Percentiles rank a stretch among this genome's conserved stretches.
phyloP scores from a whole-genome alignment of 1,284 basidiomycete species.

The Naganishia liquefaciens region DNA sequence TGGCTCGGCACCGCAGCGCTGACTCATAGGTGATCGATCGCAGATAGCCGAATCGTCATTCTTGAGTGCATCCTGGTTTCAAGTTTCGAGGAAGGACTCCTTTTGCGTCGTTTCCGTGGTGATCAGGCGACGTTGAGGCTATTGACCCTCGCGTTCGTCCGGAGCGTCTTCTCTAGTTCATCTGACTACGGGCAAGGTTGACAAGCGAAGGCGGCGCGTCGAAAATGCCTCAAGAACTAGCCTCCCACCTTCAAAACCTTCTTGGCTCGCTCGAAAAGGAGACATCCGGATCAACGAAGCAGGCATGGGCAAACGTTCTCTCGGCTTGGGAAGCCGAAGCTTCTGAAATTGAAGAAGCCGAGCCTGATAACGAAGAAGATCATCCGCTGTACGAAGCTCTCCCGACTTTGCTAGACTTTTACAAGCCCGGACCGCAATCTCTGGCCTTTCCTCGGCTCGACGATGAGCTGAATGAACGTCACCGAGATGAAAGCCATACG shows the following conservation, averaged over 20 bases:
- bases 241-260: slow-evolving; percentile 16
- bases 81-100: background rate
- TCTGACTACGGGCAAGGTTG: background rate
- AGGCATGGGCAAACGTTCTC: slow-evolving; percentile 28
- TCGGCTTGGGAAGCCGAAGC: slow-evolving; percentile 23
- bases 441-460: slow-evolving; percentile 21
- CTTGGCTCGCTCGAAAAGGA: background rate
- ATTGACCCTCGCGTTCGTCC: background rate
- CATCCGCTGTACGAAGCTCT: slow-evolving; percentile 21
- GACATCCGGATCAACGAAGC: slow-evolving; percentile 3
- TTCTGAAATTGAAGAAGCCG: background rate
- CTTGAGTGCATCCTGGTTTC: background rate
- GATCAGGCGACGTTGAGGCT: background rate
- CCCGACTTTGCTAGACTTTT: slow-evolving; percentile 33
- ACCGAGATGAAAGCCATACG: background rate
- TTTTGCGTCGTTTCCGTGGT: background rate
- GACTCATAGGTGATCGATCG: slow-evolving; percentile 19
- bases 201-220: background rate
- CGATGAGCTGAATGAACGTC: slow-evolving; percentile 7
- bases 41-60: slow-evolving; percentile 24
- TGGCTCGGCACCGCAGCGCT: slow-evolving; percentile 4
- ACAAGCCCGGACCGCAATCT: slow-evolving; percentile 22
- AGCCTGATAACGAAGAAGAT: background rate
- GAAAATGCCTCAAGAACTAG: slow-evolving; percentile 23
- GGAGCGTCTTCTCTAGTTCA: background rate